Conservation (phyloP, 768 basidiomycete genomes). For the Amanita muscaria region DNA sequence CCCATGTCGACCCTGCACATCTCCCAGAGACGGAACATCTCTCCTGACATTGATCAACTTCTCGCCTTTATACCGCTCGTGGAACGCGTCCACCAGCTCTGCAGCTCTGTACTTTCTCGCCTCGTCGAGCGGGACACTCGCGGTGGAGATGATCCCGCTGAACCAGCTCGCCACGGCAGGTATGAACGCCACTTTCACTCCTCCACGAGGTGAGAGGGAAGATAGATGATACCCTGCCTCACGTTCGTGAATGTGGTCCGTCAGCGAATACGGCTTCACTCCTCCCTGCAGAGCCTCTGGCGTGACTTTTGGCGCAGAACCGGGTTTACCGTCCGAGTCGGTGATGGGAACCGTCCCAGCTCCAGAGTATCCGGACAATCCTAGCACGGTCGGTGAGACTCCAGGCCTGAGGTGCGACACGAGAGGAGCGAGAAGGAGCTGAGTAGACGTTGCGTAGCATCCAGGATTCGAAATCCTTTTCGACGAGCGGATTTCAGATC, state of each 20-base stretch:
- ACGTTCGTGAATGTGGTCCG: constrained; percentile 98
- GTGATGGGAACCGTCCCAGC: constrained; percentile 78
- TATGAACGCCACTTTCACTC: constrained; percentile 69
- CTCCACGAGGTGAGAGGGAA: constrained; percentile 31
- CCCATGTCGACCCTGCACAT: constrained; percentile 78
- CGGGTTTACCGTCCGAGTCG: constrained; percentile 59
- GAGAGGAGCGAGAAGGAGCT: constrained; percentile 87
- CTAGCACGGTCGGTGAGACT: constrained; percentile 78
- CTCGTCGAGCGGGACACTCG: constrained; percentile 72
- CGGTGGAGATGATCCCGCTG: constrained; percentile 86
- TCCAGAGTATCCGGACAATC: constrained; percentile 90
- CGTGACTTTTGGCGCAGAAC: constrained; percentile 74
- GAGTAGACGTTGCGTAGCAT: constrained; percentile 91
- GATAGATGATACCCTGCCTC: constrained; percentile 86
- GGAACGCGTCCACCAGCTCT: constrained; percentile 67
- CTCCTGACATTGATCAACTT: constrained; percentile 59
- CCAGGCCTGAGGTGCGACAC: constrained; percentile 56
- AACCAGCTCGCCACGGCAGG: constrained; percentile 92
- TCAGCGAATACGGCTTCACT: constrained; percentile 80
- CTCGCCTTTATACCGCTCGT: constrained; percentile 70
- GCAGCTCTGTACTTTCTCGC: constrained; percentile 56
- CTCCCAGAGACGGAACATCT: constrained; percentile 62
- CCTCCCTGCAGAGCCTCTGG: constrained; percentile 68
- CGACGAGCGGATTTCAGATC: constrained; percentile 54
- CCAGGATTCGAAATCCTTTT: constrained; percentile 95